These are phyloP conservation scores for Rhizopus stolonifer DNA, from an alignment of 371 early-diverging fungal genomes.

Conservation along the genomic window DNA sequence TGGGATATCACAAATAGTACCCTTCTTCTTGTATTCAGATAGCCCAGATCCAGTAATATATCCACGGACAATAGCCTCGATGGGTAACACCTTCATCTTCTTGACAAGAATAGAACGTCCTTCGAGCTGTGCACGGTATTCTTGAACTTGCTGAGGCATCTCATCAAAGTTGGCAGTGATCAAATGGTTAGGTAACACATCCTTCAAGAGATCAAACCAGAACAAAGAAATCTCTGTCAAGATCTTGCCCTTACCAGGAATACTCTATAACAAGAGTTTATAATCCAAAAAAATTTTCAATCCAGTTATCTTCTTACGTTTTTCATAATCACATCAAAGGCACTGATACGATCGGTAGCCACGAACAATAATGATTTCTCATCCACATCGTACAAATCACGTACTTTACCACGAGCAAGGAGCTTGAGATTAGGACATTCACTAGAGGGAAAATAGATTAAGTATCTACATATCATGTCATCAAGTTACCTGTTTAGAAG, in stretches of 20 bases:
- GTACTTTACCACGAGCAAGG: slow-evolving; percentile 93
- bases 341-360: slow-evolving; percentile 95
- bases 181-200: slow-evolving; percentile 89
- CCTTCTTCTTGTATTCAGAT: slow-evolving; percentile 90
- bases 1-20: slow-evolving; percentile 90
- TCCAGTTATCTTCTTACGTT: slow-evolving; percentile 61
- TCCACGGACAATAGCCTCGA: slow-evolving; percentile 97
- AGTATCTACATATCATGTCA: background rate
- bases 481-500: slow-evolving; percentile 22
- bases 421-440: slow-evolving; percentile 91
- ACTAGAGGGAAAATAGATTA: slow-evolving; percentile 36
- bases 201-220: slow-evolving; percentile 90
- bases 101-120: slow-evolving; percentile 91
- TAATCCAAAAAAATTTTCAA: background rate
- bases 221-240: slow-evolving; percentile 91
- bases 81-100: slow-evolving; percentile 90
- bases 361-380: slow-evolving; percentile 88
- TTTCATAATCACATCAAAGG: slow-evolving; percentile 98
- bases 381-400: slow-evolving; percentile 94
- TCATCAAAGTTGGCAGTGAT: slow-evolving; percentile 90
- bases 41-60: slow-evolving; percentile 96
- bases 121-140: slow-evolving; percentile 85
- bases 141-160: slow-evolving; percentile 86
- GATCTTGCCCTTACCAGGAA: slow-evolving; percentile 95
- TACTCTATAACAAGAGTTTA: slow-evolving; percentile 55